Percentiles rank a stretch among this genome's conserved stretches.
These are phyloP conservation scores for Lentinula aciculospora DNA, from an alignment of 768 basidiomycete species.

Conservation along the genomic window DNA sequence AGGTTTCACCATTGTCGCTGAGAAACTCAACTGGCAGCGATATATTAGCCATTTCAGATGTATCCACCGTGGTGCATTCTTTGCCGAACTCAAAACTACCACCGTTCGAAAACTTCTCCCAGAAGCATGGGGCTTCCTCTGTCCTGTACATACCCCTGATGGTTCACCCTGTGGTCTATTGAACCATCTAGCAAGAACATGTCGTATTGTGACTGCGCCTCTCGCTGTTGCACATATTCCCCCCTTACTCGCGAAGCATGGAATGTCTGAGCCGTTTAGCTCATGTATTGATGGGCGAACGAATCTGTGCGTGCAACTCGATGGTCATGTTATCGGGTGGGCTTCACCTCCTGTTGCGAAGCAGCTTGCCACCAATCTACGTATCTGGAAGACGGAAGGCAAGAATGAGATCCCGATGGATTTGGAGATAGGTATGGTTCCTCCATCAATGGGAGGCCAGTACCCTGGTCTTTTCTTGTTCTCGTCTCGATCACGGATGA, in stretches of 20 bases:
- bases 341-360: slow-evolving; percentile 67
- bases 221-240: slow-evolving; percentile 78
- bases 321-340: slow-evolving; percentile 94
- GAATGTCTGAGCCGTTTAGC: slow-evolving; percentile 90
- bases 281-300: slow-evolving; percentile 74
- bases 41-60: slow-evolving; percentile 98
- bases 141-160: slow-evolving; percentile 98
- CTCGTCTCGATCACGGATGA: slow-evolving; percentile 84
- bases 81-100: slow-evolving; percentile 97
- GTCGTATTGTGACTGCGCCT: slow-evolving; percentile 80
- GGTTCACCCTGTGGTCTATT: slow-evolving; percentile 96
- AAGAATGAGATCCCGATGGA: slow-evolving; percentile 80
- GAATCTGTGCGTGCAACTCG: slow-evolving; percentile 89
- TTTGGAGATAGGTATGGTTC: slow-evolving; percentile 91
- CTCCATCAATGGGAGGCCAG: slow-evolving; percentile 86
- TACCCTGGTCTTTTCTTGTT: slow-evolving; percentile 96
- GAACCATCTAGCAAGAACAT: slow-evolving; percentile 92
- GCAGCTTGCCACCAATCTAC: slow-evolving; percentile 78
- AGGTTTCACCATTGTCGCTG: slow-evolving; percentile 98
- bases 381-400: slow-evolving; percentile 93
- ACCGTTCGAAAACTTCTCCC: slow-evolving; percentile 94
- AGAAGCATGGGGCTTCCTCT: slow-evolving; percentile 99
- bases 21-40: slow-evolving; percentile 97
- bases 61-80: slow-evolving; percentile 99
- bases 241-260: slow-evolving; percentile 73